Percentiles rank a stretch among this genome's conserved stretches.
These are phyloP conservation scores for Vanrija humicola DNA, from an alignment of 1,284 basidiomycete species.

Conservation along the genomic window DNA sequence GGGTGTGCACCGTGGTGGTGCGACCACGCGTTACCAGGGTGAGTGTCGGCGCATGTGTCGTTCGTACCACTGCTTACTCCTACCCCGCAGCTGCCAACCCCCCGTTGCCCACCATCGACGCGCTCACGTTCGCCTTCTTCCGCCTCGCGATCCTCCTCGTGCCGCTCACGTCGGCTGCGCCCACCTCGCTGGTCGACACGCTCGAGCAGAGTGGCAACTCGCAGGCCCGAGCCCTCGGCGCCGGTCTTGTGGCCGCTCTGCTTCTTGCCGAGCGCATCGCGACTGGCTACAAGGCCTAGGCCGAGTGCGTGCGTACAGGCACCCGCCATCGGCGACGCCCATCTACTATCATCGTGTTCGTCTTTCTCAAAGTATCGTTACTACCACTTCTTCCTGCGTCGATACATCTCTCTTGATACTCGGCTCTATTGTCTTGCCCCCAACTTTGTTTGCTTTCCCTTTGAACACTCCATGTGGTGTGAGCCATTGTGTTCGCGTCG, in stretches of 20 bases:
- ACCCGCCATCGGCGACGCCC: too few species aligned
- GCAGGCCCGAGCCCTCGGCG: conserved; percentile 42
- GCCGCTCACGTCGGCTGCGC: conserved; percentile 43
- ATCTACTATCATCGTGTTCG: too few species aligned
- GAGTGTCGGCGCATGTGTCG: conserved; percentile 1
- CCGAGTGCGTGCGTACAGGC: too few species aligned
- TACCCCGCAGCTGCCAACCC: conserved; percentile 17
- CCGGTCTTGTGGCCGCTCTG: conserved; percentile 37
- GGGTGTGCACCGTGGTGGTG: conserved; percentile 19
- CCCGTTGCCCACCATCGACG: conserved; percentile 35
- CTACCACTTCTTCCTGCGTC: too few species aligned
- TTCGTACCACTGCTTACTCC: too few species aligned
- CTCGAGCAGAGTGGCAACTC: conserved; percentile 40
- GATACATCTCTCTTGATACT: too few species aligned
- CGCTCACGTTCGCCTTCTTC: conserved; percentile 42
- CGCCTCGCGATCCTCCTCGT: conserved; percentile 41
- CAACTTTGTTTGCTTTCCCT: too few species aligned
- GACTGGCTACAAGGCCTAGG: neutral
- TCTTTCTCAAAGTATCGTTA: too few species aligned
- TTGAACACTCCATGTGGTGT: too few species aligned
- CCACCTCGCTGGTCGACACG: conserved; percentile 34
- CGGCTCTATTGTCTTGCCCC: too few species aligned
- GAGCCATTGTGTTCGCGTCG: too few species aligned
- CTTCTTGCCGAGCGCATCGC: conserved; percentile 36
- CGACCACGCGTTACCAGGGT: conserved; percentile 31